Conservation (phyloP, 768 basidiomycete genomes). For the Boletus subparvulus region DNA sequence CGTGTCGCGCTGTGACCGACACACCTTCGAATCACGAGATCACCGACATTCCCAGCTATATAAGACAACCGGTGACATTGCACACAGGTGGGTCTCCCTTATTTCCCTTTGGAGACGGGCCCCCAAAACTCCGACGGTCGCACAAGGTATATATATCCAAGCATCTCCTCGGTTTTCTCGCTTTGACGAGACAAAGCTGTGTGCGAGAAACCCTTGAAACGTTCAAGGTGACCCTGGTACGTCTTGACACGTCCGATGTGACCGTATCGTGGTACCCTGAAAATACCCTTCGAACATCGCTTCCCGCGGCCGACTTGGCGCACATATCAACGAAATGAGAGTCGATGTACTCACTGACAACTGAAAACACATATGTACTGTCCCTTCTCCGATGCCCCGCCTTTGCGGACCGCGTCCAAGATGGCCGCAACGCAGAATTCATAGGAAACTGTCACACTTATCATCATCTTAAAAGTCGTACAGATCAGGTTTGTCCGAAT, state of each 20-base stretch:
- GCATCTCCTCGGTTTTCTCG: constrained; percentile 19
- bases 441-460: neutral
- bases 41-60: too few species aligned
- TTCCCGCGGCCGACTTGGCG: neutral
- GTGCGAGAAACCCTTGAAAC: constrained; percentile 20
- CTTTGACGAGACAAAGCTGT: constrained; percentile 12
- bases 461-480: constrained; percentile 61
- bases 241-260: constrained; percentile 12
- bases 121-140: neutral
- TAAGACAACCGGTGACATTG: too few species aligned
- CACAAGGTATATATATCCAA: neutral
- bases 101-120: neutral
- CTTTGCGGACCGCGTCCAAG: too few species aligned
- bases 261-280: constrained; percentile 2
- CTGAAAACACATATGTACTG: neutral
- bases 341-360: neutral
- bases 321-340: neutral
- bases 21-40: too few species aligned
- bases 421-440: neutral
- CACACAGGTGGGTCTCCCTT: neutral
- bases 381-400: neutral
- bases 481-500: constrained; percentile 63
- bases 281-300: neutral
- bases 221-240: neutral
- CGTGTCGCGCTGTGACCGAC: neutral